A percentile compares a stretch with the other conserved stretches of the same genome.
These are phyloP conservation scores for Pichia cephalocereana DNA, from an alignment of 805 yeast species.

Conservation along the genomic window DNA sequence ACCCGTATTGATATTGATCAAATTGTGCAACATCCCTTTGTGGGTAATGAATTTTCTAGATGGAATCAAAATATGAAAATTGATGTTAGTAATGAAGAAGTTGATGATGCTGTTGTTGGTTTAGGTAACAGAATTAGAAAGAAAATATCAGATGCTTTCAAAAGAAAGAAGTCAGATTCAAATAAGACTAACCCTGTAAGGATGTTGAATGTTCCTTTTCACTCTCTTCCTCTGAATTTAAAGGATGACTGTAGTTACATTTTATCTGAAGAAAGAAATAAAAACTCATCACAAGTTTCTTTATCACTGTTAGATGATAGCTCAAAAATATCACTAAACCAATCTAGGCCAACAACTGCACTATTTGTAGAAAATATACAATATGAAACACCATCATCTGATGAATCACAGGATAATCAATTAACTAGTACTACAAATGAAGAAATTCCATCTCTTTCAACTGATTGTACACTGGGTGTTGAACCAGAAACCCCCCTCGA, in stretches of 20 bases:
- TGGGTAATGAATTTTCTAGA: conserved; percentile 12
- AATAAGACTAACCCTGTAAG: background rate
- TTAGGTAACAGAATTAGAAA: conserved; percentile 56
- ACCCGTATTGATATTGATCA: conserved; percentile 60
- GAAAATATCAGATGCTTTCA: conserved; percentile 36
- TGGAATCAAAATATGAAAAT: conserved; percentile 34
- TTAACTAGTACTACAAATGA: background rate
- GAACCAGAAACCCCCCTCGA: background rate
- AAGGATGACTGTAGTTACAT: conserved; percentile 12
- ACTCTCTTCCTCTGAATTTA: conserved; percentile 1
- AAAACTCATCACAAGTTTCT: conserved; percentile 1
- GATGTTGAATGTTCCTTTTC: background rate
- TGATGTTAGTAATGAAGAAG: conserved; percentile 56
- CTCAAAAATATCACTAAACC: background rate
- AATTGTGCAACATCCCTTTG: conserved; percentile 71
- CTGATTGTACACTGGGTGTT: background rate
- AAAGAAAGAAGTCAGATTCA: background rate
- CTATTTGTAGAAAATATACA: background rate
- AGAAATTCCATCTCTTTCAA: background rate
- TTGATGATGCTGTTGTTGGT: conserved; percentile 75
- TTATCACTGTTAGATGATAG: background rate
- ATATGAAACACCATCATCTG: background rate
- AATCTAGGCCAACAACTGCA: background rate
- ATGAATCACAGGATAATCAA: background rate
- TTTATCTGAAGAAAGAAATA: conserved; percentile 10